phyloP scores from a whole-genome alignment of 768 basidiomycete genomes.

The Serpula lacrymans region DNA sequence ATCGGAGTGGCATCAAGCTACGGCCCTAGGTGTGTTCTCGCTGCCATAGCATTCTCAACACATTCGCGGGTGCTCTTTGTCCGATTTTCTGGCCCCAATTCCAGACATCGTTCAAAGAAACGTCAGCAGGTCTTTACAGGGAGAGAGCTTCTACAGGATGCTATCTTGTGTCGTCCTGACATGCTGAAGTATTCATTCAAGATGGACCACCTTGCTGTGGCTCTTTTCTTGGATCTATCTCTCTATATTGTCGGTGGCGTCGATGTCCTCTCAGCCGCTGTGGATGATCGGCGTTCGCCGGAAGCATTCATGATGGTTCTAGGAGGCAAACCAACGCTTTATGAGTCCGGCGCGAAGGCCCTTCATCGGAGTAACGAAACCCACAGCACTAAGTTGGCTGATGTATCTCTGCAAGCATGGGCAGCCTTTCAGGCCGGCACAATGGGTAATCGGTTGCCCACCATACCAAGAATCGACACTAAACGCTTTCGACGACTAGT shows the following conservation, averaged over 20 bases:
- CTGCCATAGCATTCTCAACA: constrained; percentile 39
- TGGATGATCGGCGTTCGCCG: constrained; percentile 26
- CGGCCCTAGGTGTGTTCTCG: constrained; percentile 30
- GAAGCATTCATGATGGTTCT: constrained; percentile 33
- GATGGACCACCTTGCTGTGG: constrained; percentile 43
- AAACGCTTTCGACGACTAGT: too few species aligned
- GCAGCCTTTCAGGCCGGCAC: constrained; percentile 35
- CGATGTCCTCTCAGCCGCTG: constrained; percentile 37
- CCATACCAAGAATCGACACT: constrained; percentile 19
- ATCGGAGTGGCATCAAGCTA: constrained; percentile 46
- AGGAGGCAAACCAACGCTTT: constrained; percentile 32
- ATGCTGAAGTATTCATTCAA: constrained; percentile 37
- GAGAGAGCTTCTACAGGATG: constrained; percentile 24
- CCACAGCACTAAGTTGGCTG: neutral
- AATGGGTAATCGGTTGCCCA: constrained; percentile 14
- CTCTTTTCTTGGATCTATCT: constrained; percentile 37
- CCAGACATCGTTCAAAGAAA: constrained; percentile 2
- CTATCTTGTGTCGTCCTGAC: constrained; percentile 27
- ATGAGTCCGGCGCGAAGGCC: constrained; percentile 20
- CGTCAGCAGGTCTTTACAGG: constrained; percentile 3
- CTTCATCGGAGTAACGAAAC: constrained; percentile 12
- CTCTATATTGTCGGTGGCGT: constrained; percentile 33
- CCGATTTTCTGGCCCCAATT: constrained; percentile 17
- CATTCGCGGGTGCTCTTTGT: constrained; percentile 33
- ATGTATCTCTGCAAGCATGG: constrained; percentile 45